phyloP scores from a whole-genome alignment of 805 yeast species.

The Pichia manshurica region DNA sequence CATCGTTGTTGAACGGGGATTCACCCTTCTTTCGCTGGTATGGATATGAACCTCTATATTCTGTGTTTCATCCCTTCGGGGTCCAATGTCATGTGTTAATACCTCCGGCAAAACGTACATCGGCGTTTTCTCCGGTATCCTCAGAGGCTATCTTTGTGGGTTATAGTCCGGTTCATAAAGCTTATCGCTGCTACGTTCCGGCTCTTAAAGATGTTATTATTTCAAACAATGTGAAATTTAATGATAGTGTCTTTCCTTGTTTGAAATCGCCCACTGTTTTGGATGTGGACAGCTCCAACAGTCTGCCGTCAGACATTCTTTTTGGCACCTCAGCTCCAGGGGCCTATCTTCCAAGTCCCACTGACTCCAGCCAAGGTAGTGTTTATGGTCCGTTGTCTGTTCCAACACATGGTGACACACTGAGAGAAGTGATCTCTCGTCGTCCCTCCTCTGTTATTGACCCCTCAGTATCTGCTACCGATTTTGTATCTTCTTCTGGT shows the following conservation, averaged over 20 bases:
- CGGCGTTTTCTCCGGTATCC: constrained; percentile 1
- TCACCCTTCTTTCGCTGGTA: constrained; percentile 3
- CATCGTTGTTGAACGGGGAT: not conserved
- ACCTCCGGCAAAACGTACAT: constrained; percentile 1
- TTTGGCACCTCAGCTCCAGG: not conserved
- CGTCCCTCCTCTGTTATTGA: too few relatives aligned
- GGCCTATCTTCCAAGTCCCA: not conserved
- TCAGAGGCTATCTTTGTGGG: constrained; percentile 8
- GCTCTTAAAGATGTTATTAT: constrained; percentile 14
- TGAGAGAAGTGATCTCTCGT: too few relatives aligned
- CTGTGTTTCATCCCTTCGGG: constrained; percentile 2
- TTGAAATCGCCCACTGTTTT: not conserved
- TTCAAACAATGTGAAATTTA: constrained; percentile 6
- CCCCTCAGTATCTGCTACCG: too few relatives aligned
- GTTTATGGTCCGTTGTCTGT: not conserved
- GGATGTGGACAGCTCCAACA: not conserved
- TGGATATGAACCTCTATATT: constrained; percentile 2
- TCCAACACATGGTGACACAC: not conserved
- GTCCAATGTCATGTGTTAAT: not conserved
- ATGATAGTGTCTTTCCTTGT: not conserved
- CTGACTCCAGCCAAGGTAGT: not conserved
- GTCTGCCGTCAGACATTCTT: not conserved
- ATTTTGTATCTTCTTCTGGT: too few relatives aligned
- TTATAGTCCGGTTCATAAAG: constrained; percentile 4
- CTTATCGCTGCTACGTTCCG: constrained; percentile 7